Base-by-base conservation (phyloP, 441 rosid species). In the Syzygium syzygioides region DNA sequence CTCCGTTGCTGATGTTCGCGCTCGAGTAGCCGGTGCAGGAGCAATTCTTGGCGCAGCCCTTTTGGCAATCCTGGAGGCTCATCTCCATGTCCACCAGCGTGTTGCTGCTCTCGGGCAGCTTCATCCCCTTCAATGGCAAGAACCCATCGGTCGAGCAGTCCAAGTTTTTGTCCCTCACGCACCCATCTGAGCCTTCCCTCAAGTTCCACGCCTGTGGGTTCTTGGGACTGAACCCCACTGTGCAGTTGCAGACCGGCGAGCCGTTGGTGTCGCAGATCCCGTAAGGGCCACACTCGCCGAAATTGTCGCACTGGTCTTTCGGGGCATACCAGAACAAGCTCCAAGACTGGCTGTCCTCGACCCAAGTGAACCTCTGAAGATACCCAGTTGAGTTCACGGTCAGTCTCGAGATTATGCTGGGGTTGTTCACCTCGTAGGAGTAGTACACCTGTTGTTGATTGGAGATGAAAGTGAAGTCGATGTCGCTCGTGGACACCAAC, bases 161-260 rank as follows among this genome's bases (percentile, higher is more conserved):
- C 90, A 95, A 79, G 2, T 68, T 57, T 34, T 94, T 95, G 85
- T 91, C 92, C 91, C 98, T 91, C 12, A 91, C 88, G 85, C 99
- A 97, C 91, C 98, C 99, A 41, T 26, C 91, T 0, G 97, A 93
- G 30, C 98, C 98, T 66, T 94, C 96, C 86, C 98, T 90, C 26
- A 97, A 87, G 64, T 50, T 87, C 98, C 99, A 94, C 2, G 94
- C 96, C 88, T 92, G 91, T 28, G 88, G 91, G 68, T 93, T 95
- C 90, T 62, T 93, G 4, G 98, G 97, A 54, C 88, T 56, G 84
- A 97, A 96, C 57, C 99, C 99, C 68, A 14, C 86, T 2, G 92
- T 89, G 86, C 98, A 97, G 37, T 94, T 91, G 86, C 99, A 97
- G 55, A 95, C 96, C 4, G 99, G 98, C 3, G 97, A 95, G 8